Evolutionary conservation across 192 early-diverging fungal species (phyloP).

Genomic region (Linnemannia hyalina): DNA sequence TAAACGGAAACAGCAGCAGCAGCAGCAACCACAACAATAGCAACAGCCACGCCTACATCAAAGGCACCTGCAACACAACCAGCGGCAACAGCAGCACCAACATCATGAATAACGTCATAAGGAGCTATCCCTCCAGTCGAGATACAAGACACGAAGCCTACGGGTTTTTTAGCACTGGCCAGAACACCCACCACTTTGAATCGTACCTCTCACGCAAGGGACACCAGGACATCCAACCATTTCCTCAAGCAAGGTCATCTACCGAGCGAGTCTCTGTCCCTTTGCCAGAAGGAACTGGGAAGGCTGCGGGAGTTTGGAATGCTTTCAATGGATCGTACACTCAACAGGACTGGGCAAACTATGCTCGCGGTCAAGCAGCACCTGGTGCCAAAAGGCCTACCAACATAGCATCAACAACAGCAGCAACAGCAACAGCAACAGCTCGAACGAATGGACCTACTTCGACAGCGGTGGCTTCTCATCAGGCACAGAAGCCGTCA

Average conservation of each 20-base stretch:
- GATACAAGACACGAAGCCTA: not conserved
- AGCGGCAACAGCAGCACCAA: constrained; percentile 4
- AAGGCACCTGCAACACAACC: not conserved
- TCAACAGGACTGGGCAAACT: constrained; percentile 21
- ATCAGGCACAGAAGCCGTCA: not conserved
- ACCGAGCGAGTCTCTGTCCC: not conserved
- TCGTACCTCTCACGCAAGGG: not conserved
- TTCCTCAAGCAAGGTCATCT: not conserved
- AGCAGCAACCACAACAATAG: not conserved
- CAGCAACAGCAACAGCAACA: not conserved
- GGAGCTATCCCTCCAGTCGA: not conserved
- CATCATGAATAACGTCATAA: constrained; percentile 10
- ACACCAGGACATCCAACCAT: not conserved
- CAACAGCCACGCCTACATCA: constrained; percentile 3
- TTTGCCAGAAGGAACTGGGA: constrained; percentile 5
- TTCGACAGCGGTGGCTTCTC: not conserved
- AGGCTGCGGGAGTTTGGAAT: constrained; percentile 16
- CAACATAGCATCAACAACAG: not conserved
- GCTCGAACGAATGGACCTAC: not conserved
- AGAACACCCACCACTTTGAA: not conserved
- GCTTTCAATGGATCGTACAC: constrained; percentile 11
- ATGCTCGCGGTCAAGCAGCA: not conserved
- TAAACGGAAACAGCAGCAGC: not conserved
- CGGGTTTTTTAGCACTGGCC: not conserved
- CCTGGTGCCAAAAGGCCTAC: not conserved